A percentile compares a stretch with the other conserved stretches of the same genome.
These are phyloP conservation scores for Plasmodium yoelii DNA, from an alignment of 169 alveolate genomes.

Conservation along the genomic window DNA sequence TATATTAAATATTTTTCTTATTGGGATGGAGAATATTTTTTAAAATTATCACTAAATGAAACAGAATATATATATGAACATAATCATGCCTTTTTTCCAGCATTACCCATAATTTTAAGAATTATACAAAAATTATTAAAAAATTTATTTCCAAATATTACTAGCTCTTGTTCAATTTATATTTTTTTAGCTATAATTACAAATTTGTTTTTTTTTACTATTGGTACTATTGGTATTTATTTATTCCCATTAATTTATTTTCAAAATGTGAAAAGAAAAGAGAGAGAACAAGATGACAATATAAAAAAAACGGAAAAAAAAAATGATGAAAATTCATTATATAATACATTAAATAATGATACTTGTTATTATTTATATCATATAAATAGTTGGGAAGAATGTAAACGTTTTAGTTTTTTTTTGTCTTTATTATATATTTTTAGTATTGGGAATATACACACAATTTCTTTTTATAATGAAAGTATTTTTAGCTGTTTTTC, in stretches of 20 bases:
- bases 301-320: not conserved
- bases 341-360: not conserved
- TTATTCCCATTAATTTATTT: conserved; percentile 18
- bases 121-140: conserved; percentile 14
- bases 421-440: conserved; percentile 22
- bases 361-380: conserved; percentile 20
- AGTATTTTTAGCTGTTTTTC: conserved; percentile 73
- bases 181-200: conserved; percentile 19
- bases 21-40: conserved; percentile 85
- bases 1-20: conserved; percentile 34
- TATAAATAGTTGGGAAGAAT: conserved; percentile 13
- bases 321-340: not conserved
- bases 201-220: conserved; percentile 34
- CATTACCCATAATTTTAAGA: conserved; percentile 78
- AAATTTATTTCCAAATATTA: not conserved
- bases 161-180: conserved; percentile 9
- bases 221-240: conserved; percentile 45
- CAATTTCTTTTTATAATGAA: conserved; percentile 60
- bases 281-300: not conserved
- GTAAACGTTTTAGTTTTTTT: conserved; percentile 27
- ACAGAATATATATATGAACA: conserved; percentile 81
- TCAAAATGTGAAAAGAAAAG: not conserved
- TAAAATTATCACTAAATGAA: conserved; percentile 78
- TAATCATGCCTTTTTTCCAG: conserved; percentile 84
- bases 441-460: conserved; percentile 54